These are phyloP conservation scores for Rhodosporidiobolus sp. DNA, from an alignment of 768 basidiomycete genomes.

Conservation along the genomic window DNA sequence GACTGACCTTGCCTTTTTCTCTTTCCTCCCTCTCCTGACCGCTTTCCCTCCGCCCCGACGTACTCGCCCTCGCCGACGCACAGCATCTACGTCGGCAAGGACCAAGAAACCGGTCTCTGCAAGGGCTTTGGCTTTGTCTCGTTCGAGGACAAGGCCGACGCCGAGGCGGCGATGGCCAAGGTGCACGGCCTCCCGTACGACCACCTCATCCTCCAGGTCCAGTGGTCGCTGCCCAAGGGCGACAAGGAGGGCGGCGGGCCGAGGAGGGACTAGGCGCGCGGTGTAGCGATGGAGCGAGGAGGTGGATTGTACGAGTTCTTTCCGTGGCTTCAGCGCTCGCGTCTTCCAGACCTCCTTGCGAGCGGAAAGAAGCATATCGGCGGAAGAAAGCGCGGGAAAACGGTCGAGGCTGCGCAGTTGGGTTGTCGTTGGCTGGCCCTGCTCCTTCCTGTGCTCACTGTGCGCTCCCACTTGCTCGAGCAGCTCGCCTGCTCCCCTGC, in stretches of 20 bases:
- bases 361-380: no score
- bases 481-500: neutral
- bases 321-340: neutral
- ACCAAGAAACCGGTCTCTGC: constrained; percentile 88
- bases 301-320: neutral
- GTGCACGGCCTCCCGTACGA: constrained; percentile 43
- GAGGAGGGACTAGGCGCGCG: constrained; percentile 4
- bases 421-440: neutral
- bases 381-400: no score
- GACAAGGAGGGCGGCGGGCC: constrained; percentile 1
- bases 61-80: constrained; percentile 56
- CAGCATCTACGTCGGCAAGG: constrained; percentile 88
- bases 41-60: neutral
- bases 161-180: constrained; percentile 85
- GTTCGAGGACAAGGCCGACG: constrained; percentile 75
- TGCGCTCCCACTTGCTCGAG: neutral
- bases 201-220: constrained; percentile 43
- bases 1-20: neutral
- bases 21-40: neutral
- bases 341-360: no score
- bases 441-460: no score
- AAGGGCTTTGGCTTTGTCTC: constrained; percentile 98
- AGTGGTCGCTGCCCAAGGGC: constrained; percentile 34
- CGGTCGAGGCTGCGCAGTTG: no score
- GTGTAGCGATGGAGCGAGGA: neutral